Conservation (phyloP, 2,329 filamentous ascomycete genomes). For the Pseudomassariella vexata region DNA sequence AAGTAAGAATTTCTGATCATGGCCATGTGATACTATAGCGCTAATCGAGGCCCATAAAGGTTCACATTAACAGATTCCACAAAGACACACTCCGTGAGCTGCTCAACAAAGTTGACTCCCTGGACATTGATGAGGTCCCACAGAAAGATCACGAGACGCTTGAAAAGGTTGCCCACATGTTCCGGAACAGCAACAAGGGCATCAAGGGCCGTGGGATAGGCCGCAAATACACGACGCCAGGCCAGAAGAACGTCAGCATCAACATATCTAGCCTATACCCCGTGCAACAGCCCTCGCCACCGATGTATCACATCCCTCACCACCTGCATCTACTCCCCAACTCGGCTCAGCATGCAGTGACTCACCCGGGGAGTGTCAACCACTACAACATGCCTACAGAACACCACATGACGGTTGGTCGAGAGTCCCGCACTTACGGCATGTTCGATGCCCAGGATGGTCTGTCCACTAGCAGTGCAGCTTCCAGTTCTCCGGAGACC, state of each 20-base stretch:
- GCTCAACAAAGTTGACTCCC: conserved; percentile 63
- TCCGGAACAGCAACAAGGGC: conserved; percentile 97
- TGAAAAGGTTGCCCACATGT: conserved; percentile 80
- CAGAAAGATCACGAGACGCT: conserved; percentile 65
- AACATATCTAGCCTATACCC: conserved; percentile 17
- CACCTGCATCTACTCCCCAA: conserved; percentile 23
- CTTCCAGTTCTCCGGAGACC: conserved; percentile 27
- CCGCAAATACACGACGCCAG: conserved; percentile 48
- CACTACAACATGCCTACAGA: conserved; percentile 13
- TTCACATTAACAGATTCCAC: conserved; percentile 94
- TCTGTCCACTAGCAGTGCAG: conserved; percentile 26
- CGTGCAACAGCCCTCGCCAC: conserved; percentile 10
- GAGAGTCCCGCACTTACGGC: conserved; percentile 32
- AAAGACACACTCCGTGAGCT: conserved; percentile 64
- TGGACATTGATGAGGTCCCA: conserved; percentile 58
- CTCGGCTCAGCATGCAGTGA: conserved; percentile 23
- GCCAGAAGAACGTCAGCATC: too few relatives aligned
- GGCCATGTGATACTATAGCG: too few relatives aligned
- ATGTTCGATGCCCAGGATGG: conserved; percentile 41
- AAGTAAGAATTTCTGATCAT: conserved; percentile 46
- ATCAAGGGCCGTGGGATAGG: conserved; percentile 95
- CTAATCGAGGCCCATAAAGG: too few relatives aligned
- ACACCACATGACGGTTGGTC: conserved; percentile 9
- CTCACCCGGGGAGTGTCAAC: conserved; percentile 4
- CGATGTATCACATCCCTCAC: conserved; percentile 15